Evolutionary conservation across 768 basidiomycete species (phyloP).

Genomic region (Suillus plorans): DNA sequence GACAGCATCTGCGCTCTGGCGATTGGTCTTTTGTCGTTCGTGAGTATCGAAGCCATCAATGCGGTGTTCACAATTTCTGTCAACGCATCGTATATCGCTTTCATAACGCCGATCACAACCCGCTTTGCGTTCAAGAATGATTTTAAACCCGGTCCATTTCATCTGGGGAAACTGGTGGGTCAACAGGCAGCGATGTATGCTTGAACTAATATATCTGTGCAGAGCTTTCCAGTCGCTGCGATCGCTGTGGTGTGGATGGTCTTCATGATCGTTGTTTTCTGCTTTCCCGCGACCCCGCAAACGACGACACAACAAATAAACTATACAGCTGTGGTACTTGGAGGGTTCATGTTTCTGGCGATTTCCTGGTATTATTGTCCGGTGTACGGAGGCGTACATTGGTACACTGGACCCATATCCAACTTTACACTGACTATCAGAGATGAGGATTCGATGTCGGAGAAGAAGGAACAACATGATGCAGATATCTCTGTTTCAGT

Average conservation of each 20-base stretch:
- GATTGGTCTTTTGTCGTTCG: neutral
- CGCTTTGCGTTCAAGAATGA: neutral
- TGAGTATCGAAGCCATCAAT: neutral
- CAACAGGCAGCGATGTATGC: neutral
- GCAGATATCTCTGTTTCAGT: neutral
- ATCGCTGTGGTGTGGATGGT: conserved; percentile 36
- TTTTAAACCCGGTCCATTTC: neutral
- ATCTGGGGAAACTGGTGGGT: neutral
- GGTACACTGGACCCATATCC: conserved; percentile 29
- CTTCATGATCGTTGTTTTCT: conserved; percentile 31
- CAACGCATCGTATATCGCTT: neutral
- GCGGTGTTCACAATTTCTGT: neutral
- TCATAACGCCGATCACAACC: neutral
- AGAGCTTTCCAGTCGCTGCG: conserved; percentile 31
- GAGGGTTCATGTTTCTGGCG: conserved; percentile 27
- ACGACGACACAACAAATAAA: neutral
- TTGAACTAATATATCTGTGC: neutral
- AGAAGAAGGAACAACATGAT: neutral
- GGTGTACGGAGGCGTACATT: conserved; percentile 26
- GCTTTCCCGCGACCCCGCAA: conserved; percentile 16
- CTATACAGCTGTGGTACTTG: conserved; percentile 22
- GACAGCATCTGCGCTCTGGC: neutral
- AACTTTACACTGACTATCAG: conserved; percentile 3
- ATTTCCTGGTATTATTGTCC: conserved; percentile 12
- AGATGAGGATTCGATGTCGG: neutral